These are phyloP conservation scores for Arthroderma sp. DNA, from an alignment of 2,329 filamentous ascomycete species.

Conservation along the genomic window DNA sequence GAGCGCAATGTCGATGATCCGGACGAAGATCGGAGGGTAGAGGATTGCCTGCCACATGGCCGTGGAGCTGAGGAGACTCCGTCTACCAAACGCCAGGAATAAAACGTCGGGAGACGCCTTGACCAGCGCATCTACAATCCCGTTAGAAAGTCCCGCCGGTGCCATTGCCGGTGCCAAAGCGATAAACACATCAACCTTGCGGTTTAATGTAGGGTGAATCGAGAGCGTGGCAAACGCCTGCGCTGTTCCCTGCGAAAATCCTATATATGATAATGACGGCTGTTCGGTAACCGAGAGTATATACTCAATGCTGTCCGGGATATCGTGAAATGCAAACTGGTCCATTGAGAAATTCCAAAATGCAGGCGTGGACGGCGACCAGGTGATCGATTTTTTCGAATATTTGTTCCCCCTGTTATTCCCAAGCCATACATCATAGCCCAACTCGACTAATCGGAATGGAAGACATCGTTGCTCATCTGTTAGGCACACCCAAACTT, in stretches of 20 bases:
- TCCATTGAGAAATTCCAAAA: slow-evolving; percentile 99
- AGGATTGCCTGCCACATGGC: slow-evolving; percentile 96
- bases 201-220: slow-evolving; percentile 82
- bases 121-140: slow-evolving; percentile 81
- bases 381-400: slow-evolving; percentile 78
- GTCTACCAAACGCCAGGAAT: slow-evolving; percentile 82
- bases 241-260: slow-evolving; percentile 92
- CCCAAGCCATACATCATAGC: slow-evolving; percentile 94
- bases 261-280: slow-evolving; percentile 81
- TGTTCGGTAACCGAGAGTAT: slow-evolving; percentile 74
- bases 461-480: slow-evolving; percentile 75
- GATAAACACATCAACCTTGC: slow-evolving; percentile 90
- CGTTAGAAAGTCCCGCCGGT: slow-evolving; percentile 76
- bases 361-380: slow-evolving; percentile 56
- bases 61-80: slow-evolving; percentile 79
- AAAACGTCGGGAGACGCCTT: slow-evolving; percentile 88
- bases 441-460: slow-evolving; percentile 75
- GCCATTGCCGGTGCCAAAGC: slow-evolving; percentile 94
- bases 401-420: slow-evolving; percentile 99
- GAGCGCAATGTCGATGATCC: slow-evolving; percentile 70
- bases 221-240: slow-evolving; percentile 90
- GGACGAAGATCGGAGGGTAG: slow-evolving; percentile 86
- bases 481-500: slow-evolving; percentile 92
- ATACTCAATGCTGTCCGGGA: slow-evolving; percentile 87
- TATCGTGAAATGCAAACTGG: slow-evolving; percentile 95